phyloP scores from a whole-genome alignment of 495 filamentous ascomycete genomes.

The Recurvomyces mirabilis region DNA sequence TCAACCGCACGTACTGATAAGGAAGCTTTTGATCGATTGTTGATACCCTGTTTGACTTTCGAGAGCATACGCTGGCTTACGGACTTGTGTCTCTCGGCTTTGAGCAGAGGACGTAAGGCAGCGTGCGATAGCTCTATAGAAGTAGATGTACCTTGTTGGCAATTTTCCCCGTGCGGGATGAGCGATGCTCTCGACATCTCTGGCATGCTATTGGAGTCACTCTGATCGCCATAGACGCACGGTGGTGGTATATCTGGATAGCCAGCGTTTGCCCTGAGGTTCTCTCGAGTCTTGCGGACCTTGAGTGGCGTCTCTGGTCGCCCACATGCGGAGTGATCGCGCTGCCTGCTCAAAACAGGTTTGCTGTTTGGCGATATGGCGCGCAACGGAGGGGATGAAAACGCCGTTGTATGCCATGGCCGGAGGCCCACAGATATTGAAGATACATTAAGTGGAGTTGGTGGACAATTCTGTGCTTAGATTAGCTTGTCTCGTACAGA shows the following conservation, averaged over 20 bases:
- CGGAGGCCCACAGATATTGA: constrained; percentile 2
- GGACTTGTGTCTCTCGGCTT: constrained; percentile 18
- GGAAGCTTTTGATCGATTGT: constrained; percentile 10
- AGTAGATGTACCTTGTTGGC: no score
- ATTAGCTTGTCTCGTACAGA: no score
- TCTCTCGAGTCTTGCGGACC: constrained; percentile 22
- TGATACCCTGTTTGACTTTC: constrained; percentile 22
- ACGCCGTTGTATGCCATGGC: constrained; percentile 6
- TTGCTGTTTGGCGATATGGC: constrained; percentile 19
- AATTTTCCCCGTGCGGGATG: no score
- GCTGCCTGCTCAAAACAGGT: constrained; percentile 17
- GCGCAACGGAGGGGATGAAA: constrained; percentile 8
- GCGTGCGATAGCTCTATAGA: neutral
- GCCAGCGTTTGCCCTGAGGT: constrained; percentile 11
- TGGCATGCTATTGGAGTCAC: no score
- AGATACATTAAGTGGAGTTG: neutral
- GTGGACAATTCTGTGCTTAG: constrained; percentile 1
- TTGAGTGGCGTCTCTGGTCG: constrained; percentile 20
- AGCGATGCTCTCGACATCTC: no score
- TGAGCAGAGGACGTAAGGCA: neutral
- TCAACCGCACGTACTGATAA: constrained; percentile 8
- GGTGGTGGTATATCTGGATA: constrained; percentile 11
- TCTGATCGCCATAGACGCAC: neutral
- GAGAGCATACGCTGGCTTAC: constrained; percentile 23
- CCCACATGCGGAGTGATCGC: constrained; percentile 21